Evolutionary conservation across 1,139 yeast species (phyloP), one percentile per base, ranked within the genome.

Genomic region (Pichia sp.): DNA sequence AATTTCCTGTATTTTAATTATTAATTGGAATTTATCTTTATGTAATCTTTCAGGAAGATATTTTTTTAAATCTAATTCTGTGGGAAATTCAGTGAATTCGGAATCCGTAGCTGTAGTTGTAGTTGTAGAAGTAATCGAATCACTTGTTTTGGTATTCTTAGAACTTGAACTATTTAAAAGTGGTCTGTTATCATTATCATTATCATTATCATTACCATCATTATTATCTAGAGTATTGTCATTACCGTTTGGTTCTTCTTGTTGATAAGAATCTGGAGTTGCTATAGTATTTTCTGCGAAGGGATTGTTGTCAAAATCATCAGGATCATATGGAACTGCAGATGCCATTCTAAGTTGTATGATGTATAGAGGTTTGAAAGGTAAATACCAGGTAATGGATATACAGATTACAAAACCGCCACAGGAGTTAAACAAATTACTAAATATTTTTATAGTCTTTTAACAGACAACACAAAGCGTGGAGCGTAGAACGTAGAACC

Each of bases 291-390:
- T 54, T 47, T 68, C 71, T 4, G 73, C 69, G 60, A 80, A 80
- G 4, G 86, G 87, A 56, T 79, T 80, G 64, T 80, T 80, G 54
- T 80, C 79, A 51, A 78, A 78, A 50, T 79, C 86, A 50, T 80
- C 84, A 2, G 84, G 82, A 52, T 77, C 80, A 54, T 78, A 80
- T 4, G 84, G 77, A 32, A 75, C 68, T n/a, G 78, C 69, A 10
- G 80, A 71, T 2, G 80, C 61, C 82, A 77, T 77, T 16, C 16
- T 16, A 16, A 16, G 16, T 16, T 16, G 16, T 16, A 16, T 16
- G 16, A 16, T 16, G 16, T 16, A 16, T 16, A 16, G 16, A 16
- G 16, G 16, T 16, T 16, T 16, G 16, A 16, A 16, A 16, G 16
- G 16, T 16, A 16, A 16, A 16, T 16, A 16, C 16, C 16, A 16